Percentiles rank a stretch among this genome's conserved stretches.
These are phyloP conservation scores for Spiraea crenata DNA, from an alignment of 331 rosid species.

Conservation along the genomic window DNA sequence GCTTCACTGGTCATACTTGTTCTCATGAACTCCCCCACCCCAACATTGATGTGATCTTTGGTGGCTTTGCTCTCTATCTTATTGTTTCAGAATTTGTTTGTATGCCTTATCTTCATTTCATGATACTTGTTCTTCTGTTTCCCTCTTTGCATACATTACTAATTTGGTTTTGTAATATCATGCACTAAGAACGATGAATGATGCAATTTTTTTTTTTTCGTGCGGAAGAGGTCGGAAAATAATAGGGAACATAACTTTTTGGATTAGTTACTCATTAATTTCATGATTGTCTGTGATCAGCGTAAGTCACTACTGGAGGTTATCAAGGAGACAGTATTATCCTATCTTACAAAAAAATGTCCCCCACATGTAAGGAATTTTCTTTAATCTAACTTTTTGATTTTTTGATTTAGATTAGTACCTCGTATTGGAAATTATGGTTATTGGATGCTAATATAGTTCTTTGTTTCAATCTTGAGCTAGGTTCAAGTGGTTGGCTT, in stretches of 20 bases:
- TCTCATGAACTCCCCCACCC: neutral
- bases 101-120: neutral
- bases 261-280: conserved; percentile 10
- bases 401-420: conserved; percentile 7
- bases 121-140: neutral
- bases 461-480: neutral
- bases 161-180: neutral
- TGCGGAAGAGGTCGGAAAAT: neutral
- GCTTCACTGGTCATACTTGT: neutral
- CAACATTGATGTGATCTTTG: neutral
- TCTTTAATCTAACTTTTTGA: conserved; percentile 14
- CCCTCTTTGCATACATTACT: neutral
- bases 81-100: neutral
- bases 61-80: neutral
- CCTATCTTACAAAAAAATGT: conserved; percentile 79
- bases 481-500: conserved; percentile 94
- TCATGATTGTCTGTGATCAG: conserved; percentile 34
- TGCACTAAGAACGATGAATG: neutral
- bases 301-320: conserved; percentile 86
- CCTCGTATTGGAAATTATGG: neutral
- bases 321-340: conserved; percentile 89
- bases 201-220: neutral
- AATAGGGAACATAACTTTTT: neutral
- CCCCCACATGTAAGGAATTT: conserved; percentile 80
- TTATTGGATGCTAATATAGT: neutral